Conservation (phyloP, 1,284 basidiomycete genomes). For the Boletus albobrunnescens region DNA sequence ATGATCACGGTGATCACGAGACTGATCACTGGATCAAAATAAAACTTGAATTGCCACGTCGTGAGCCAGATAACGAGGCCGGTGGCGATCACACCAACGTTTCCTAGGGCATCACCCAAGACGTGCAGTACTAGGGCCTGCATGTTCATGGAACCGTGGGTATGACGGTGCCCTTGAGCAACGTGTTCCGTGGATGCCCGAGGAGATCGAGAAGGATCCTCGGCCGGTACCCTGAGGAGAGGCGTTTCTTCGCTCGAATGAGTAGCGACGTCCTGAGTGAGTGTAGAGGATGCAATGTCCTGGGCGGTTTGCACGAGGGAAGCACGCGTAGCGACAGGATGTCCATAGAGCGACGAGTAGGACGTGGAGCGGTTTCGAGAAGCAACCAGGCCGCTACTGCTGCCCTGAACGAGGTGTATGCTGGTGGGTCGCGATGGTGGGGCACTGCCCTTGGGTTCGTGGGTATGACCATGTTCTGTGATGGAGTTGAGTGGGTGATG, state of each 20-base stretch:
- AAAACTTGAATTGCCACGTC: conserved; percentile 76
- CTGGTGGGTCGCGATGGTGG: conserved; percentile 31
- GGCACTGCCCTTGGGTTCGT: conserved; percentile 39
- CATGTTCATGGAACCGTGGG: conserved; percentile 95
- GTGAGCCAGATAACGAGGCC: conserved; percentile 91
- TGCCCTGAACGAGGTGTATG: conserved; percentile 13
- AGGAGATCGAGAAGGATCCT: conserved; percentile 10
- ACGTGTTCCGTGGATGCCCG: conserved; percentile 19
- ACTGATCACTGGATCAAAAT: conserved; percentile 92
- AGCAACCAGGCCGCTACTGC: conserved; percentile 24
- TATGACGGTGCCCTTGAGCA: conserved; percentile 44
- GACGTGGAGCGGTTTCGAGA: conserved; percentile 48
- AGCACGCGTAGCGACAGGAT: conserved; percentile 86
- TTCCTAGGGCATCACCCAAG: conserved; percentile 94
- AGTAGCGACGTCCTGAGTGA: conserved; percentile 21
- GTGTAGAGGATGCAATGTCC: conserved; percentile 56
- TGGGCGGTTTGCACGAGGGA: conserved; percentile 85
- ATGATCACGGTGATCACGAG: conserved; percentile 96
- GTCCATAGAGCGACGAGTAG: conserved; percentile 68
- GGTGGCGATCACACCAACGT: conserved; percentile 94
- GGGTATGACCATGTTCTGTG: conserved; percentile 69
- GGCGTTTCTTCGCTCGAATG: conserved; percentile 38
- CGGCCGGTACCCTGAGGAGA: conserved; percentile 32
- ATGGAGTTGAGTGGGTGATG: conserved; percentile 7
- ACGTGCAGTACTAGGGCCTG: conserved; percentile 92